Conservation (phyloP, 352 stramenopile species). For the Phytophthora crassamura region DNA sequence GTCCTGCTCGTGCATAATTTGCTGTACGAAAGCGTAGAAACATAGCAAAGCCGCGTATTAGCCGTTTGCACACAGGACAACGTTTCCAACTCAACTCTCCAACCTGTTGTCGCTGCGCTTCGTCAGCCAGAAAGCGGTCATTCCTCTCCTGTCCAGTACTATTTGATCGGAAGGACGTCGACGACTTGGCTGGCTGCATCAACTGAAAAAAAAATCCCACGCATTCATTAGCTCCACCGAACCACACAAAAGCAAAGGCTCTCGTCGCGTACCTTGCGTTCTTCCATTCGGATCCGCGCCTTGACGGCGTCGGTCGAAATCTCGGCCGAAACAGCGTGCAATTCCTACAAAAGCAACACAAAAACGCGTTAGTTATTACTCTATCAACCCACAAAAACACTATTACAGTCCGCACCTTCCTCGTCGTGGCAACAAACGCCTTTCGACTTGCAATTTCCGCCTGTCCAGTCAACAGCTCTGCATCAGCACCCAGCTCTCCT, state of each 20-base stretch:
- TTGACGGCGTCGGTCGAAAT: conserved; percentile 71
- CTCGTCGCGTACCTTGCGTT: conserved; percentile 57
- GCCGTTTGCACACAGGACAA: background rate
- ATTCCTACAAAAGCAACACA: conserved; percentile 19
- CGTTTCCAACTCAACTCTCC: background rate
- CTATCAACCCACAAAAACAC: background rate
- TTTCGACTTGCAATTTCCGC: conserved; percentile 71
- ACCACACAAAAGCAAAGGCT: background rate
- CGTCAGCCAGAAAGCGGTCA: conserved; percentile 61
- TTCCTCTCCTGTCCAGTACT: conserved; percentile 46
- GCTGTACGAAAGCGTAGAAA: conserved; percentile 32
- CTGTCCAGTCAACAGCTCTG: conserved; percentile 23
- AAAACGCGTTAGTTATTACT: background rate
- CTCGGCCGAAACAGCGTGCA: conserved; percentile 62
- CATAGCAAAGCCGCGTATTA: background rate
- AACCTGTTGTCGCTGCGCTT: conserved; percentile 63
- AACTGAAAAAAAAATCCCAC: conserved; percentile 36
- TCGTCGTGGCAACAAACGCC: conserved; percentile 65
- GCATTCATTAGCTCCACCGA: background rate
- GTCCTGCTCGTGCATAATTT: conserved; percentile 80
- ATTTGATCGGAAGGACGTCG: conserved; percentile 24
- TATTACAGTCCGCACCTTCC: conserved; percentile 38
- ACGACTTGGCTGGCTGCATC: conserved; percentile 44
- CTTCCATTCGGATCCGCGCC: conserved; percentile 59
- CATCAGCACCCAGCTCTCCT: background rate